Base-by-base conservation (phyloP, 2,329 filamentous ascomycete genomes). In the Venturia carpophila region DNA sequence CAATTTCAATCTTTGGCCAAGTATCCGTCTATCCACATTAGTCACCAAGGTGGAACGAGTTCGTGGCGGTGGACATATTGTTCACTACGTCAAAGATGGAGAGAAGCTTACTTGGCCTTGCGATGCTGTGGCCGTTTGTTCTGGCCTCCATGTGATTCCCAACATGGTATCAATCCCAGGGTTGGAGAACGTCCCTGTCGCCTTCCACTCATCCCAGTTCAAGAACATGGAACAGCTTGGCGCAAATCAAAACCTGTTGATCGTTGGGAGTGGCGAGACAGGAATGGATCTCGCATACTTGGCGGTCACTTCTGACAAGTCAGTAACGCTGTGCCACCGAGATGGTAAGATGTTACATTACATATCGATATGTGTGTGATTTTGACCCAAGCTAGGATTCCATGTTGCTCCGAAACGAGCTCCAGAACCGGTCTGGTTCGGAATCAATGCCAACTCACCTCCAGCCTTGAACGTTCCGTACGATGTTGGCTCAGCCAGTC, bases 121-220 rank as follows among this genome's bases (percentile, higher is more conserved):
- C 60, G 79, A 82, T 69, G 79, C 78, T 3, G 72, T 82, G 10
- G 79, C 78, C 17, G 66, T 82, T 0, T 81, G 79, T 68, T 77
- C 77, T 0, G 79, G 79, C 0, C 70, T 81, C 27, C 76, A 82
- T 63, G 76, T 77, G n/a, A 69, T 70, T 11, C 79, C 79, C 3
- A 71, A 71, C 27, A 75, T 79, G 4, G 76, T 79, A 0, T 10
- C 69, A 1, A 73, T 82, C 39, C 58, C 71, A 7, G 79, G 79
- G 0, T 71, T 79, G 17, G 73, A 77, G 1, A 69, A 68, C 19
- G 71, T 79, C 0, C 71, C 74, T 0, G 65, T 65, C 0, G 75
- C 78, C 1, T 66, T 80, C 10, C 79, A 82, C 66, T 81, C 79
- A 5, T 80, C 78, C 0, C 63, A 73, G 10, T 68, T 82, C 65